Evolutionary conservation across 768 basidiomycete species (phyloP), one percentile per base, ranked within the genome.

Genomic region (Serendipita vermifera): DNA sequence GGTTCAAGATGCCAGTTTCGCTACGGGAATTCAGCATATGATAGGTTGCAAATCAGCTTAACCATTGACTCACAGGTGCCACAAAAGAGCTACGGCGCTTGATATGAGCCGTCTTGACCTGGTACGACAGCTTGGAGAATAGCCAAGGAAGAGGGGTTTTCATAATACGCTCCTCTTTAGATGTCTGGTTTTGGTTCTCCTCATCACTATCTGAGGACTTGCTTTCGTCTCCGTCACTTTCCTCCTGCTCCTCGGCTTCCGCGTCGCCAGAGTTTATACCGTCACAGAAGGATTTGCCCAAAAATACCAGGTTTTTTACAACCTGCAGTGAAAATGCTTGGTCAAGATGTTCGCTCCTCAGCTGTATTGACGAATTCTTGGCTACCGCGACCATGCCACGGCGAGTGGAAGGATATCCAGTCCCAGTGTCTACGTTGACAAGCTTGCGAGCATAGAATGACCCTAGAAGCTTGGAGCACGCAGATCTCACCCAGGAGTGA

Each of bases 111-210:
- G 84, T 83, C 32, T 81, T 79, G 7, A 83, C 78, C 64, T 92
- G 85, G 67, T 87, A 93, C 0, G 94, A 97, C 17, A 98, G 72
- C 64, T 87, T 87, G 22, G 91, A 92, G 74, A 98, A 97, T 32
- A 99, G 69, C 92, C 94, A 98, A 0, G 87, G 79, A 2, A 97
- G 71, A 0, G 83, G 83, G 61, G 83, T 75, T 15, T 62, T 57
- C 33, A 59, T 55, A 33, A 59, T 55, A 55, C 20, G 51, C 43
- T 58, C 48, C 26, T 57, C 13, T 4, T 35, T 55, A 15, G 17
- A 35, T 15, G 63, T 60, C 36, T 54, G 51, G 46, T 57, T 59
- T 33, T 61, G 59, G 24, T 59, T 60, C 39, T 55, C 60, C 3
- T 65, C 65, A 17, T 62, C 66, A n/a, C n/a, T n/a, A 24, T 55